A percentile compares a stretch with the other conserved stretches of the same genome.
These are phyloP conservation scores for Collybia mongolica DNA, from an alignment of 768 basidiomycete species.

Conservation along the genomic window DNA sequence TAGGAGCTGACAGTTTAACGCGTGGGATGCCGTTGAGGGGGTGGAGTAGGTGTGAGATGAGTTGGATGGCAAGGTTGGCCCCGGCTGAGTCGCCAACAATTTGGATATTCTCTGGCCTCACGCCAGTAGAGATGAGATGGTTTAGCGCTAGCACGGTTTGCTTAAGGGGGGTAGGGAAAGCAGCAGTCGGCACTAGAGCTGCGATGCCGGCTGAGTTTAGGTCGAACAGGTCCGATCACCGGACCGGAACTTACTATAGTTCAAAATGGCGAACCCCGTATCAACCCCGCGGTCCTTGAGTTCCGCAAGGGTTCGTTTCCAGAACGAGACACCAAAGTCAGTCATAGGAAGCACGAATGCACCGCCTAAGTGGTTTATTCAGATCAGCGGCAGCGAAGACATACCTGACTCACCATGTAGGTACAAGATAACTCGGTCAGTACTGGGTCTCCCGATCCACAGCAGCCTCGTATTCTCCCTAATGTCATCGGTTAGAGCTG, in stretches of 20 bases:
- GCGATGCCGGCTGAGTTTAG: not conserved
- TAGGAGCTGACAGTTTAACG: slow-evolving; percentile 11
- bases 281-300: slow-evolving; percentile 4
- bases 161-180: slow-evolving; percentile 25
- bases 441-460: slow-evolving; percentile 31
- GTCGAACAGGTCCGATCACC: not conserved
- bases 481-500: slow-evolving; percentile 24
- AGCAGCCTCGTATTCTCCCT: slow-evolving; percentile 23
- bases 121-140: slow-evolving; percentile 22
- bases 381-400: not conserved
- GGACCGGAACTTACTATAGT: slow-evolving; percentile 17
- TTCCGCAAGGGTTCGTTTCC: slow-evolving; percentile 18
- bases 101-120: slow-evolving; percentile 21
- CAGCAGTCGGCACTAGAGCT: slow-evolving; percentile 23
- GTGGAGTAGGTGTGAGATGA: slow-evolving; percentile 28
- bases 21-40: slow-evolving; percentile 17
- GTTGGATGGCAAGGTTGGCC: slow-evolving; percentile 23
- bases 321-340: slow-evolving; percentile 19
- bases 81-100: slow-evolving; percentile 33
- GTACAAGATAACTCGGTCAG: slow-evolving; percentile 28
- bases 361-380: slow-evolving; percentile 20
- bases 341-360: slow-evolving; percentile 21
- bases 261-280: slow-evolving; percentile 20
- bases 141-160: slow-evolving; percentile 23
- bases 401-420: slow-evolving; percentile 22